Evolutionary conservation across 1,139 yeast genomes (phyloP).

Genomic region (Blastobotrys serpentis): DNA sequence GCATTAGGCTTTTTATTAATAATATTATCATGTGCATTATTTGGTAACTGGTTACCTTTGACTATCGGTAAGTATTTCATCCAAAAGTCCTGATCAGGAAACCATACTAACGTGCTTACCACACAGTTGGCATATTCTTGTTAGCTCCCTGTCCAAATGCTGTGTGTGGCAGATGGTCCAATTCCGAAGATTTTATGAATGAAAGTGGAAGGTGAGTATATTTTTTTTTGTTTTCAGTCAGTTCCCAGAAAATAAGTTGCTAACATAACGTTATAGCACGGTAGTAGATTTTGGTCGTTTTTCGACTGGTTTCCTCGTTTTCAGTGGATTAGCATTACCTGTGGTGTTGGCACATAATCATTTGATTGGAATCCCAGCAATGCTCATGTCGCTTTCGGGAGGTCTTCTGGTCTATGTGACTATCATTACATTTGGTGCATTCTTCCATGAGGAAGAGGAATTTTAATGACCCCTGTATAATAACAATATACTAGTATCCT

Average conservation of each 20-base stretch:
- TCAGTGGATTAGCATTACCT: constrained; percentile 68
- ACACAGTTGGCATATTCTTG: constrained; percentile 45
- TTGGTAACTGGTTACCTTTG: constrained; percentile 77
- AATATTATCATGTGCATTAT: constrained; percentile 72
- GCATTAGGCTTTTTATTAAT: constrained; percentile 77
- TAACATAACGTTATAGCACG: constrained; percentile 32
- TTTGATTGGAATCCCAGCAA: constrained; percentile 57
- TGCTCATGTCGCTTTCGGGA: constrained; percentile 63
- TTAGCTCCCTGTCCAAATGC: constrained; percentile 72
- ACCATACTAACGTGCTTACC: constrained; percentile 11
- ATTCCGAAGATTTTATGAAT: constrained; percentile 49
- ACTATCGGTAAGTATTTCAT: constrained; percentile 51
- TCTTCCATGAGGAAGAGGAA: constrained; percentile 62
- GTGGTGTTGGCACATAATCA: constrained; percentile 62
- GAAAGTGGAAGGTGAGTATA: constrained; percentile 42
- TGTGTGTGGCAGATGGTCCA: constrained; percentile 44
- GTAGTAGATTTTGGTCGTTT: constrained; percentile 66
- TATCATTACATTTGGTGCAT: constrained; percentile 67
- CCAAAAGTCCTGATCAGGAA: too few species aligned
- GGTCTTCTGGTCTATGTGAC: constrained; percentile 72
- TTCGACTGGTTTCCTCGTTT: constrained; percentile 61
- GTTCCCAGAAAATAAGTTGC: not conserved
- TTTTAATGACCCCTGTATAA: constrained; percentile 29
- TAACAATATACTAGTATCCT: constrained; percentile 2
- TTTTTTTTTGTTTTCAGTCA: not conserved